Evolutionary conservation across 2,329 filamentous ascomycete species (phyloP), one percentile per base, ranked within the genome.

Genomic region (Cordyceps tenuipes): DNA sequence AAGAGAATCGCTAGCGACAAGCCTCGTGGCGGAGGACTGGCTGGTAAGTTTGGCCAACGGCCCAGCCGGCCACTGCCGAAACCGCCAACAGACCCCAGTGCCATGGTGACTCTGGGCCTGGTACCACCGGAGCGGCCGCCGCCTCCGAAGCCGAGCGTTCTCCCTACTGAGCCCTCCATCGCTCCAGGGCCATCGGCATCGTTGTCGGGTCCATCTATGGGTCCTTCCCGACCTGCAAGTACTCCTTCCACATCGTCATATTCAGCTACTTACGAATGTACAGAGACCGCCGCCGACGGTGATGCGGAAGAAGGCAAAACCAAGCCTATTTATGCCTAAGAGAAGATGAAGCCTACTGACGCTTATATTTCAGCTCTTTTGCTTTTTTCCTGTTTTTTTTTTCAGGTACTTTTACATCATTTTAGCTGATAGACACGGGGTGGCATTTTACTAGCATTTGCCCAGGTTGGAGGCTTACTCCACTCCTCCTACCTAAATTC

Each of bases 31-130:
- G 66, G 69, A 31, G 70, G 71, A 2, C 64, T 75, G 2, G 65
- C 71, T 67, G 67, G 70, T 64, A 75, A 75, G 59, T 75, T 75
- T 62, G 69, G 69, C 21, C 66, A 68, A 56, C 73, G 66, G 60
- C 66, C 70, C 10, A 58, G 43, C 13, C 15, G 64, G 57, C 57
- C 66, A 44, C 65, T 66, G 9, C 62, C 65, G 4, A 69, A 69
- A 59, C 65, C 67, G n/a, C 72, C 73, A n/a, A 71, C 69, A 31
- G 80, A 82, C 58, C 79, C 79, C 2, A 79, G 79, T 2, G 80
- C 79, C 19, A 79, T 82, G 77, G 75, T 78, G 60, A 76, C 79
- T 21, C 70, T 82, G 50, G 79, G 79, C 7, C 68, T 82, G 63
- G 71, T 68, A 12, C 78, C 79, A 23, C 78, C 78, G 7, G 72